A percentile compares a stretch with the other conserved stretches of the same genome.
These are phyloP conservation scores for Trichoderma brevicompactum DNA, from an alignment of 2,329 filamentous ascomycete species.

Conservation along the genomic window DNA sequence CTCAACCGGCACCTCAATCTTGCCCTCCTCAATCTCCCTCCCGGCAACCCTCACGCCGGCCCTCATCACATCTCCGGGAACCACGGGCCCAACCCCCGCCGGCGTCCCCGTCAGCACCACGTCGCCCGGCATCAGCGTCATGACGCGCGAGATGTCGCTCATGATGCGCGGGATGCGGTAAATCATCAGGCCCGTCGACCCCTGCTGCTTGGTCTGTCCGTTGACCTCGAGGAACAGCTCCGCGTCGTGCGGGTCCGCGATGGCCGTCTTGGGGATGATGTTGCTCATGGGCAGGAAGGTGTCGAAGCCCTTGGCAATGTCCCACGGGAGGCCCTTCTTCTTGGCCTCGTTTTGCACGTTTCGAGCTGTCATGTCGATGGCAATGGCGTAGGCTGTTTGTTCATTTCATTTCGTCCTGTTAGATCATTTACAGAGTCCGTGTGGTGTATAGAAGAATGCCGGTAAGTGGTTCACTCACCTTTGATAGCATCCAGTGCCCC, in stretches of 20 bases:
- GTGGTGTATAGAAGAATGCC: too few relatives aligned
- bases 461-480: slow-evolving; percentile 53
- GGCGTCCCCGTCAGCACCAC: slow-evolving; percentile 96
- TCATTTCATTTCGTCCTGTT: background rate
- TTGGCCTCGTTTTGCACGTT: slow-evolving; percentile 97
- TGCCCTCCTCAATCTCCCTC: slow-evolving; percentile 81
- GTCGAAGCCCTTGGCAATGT: slow-evolving; percentile 96
- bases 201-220: slow-evolving; percentile 74
- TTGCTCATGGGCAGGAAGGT: slow-evolving; percentile 90
- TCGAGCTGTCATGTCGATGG: slow-evolving; percentile 96
- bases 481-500: slow-evolving; percentile 82
- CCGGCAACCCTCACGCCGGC: slow-evolving; percentile 80
- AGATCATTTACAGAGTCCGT: too few relatives aligned
- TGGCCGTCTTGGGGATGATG: slow-evolving; percentile 76
- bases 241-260: slow-evolving; percentile 85
- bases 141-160: slow-evolving; percentile 90
- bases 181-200: slow-evolving; percentile 92
- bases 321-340: slow-evolving; percentile 92
- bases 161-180: slow-evolving; percentile 87
- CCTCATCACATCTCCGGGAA: slow-evolving; percentile 83
- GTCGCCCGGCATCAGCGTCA: slow-evolving; percentile 91
- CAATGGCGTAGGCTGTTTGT: slow-evolving; percentile 76
- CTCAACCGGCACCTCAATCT: slow-evolving; percentile 80
- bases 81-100: slow-evolving; percentile 88
- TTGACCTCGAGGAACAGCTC: slow-evolving; percentile 89